Percentiles rank a stretch among this genome's conserved stretches.
Evolutionary conservation across 768 basidiomycete genomes (phyloP).

Genomic region (Amanita fuliginea): DNA sequence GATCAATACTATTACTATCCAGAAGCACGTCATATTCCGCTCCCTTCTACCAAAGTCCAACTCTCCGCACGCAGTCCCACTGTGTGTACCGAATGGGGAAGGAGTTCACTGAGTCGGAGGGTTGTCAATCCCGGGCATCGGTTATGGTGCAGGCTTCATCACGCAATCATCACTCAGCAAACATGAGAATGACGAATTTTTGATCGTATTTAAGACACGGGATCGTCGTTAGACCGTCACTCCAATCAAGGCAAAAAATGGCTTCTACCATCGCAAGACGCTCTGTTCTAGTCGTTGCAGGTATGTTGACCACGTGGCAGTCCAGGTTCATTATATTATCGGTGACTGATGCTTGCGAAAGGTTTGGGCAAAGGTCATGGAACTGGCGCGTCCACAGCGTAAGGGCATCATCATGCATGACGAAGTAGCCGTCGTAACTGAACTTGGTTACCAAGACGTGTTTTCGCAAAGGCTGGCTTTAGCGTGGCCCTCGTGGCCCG

Average conservation of each 20-base stretch:
- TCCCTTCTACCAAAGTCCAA: no score
- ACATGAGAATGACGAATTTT: neutral
- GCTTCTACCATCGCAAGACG: constrained; percentile 25
- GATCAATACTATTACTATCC: no score
- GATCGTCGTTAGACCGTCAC: neutral
- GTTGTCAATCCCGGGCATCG: neutral
- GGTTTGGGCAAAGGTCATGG: constrained; percentile 38
- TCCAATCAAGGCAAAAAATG: constrained; percentile 8
- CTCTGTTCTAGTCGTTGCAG: constrained; percentile 49
- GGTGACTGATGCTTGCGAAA: constrained; percentile 5
- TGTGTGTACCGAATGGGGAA: no score
- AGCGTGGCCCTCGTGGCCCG: constrained; percentile 57
- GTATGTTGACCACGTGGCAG: constrained; percentile 19
- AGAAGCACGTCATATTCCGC: no score
- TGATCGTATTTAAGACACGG: neutral
- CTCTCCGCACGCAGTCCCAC: no score
- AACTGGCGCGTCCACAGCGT: constrained; percentile 53
- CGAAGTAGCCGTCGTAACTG: neutral
- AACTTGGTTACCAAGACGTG: constrained; percentile 27
- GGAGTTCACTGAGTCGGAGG: no score
- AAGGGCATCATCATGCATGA: constrained; percentile 11
- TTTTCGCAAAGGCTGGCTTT: constrained; percentile 55
- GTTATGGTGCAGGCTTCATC: neutral
- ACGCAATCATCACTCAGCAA: neutral
- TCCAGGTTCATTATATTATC: constrained; percentile 1